A percentile compares a stretch with the other conserved stretches of the same genome.
Conservation (phyloP, 495 filamentous ascomycete species). For the Cercophora samala region DNA sequence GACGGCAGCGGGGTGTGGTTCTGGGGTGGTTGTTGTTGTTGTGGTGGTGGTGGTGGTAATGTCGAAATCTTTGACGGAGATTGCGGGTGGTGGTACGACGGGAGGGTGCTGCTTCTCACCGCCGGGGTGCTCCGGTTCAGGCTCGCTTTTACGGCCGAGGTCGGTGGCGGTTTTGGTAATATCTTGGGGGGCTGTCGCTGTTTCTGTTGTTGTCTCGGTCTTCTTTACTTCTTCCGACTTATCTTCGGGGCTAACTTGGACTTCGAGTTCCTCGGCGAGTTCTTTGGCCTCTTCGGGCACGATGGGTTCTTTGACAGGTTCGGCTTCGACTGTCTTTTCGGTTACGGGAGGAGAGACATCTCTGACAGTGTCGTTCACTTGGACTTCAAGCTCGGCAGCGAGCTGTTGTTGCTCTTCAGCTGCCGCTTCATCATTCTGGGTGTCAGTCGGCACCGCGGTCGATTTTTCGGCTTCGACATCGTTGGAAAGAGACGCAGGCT, state of each 20-base stretch:
- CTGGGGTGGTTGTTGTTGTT: neutral
- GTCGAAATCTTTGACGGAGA: constrained; percentile 6
- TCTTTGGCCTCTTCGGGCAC: neutral
- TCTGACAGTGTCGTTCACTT: neutral
- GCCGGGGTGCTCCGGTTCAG: constrained; percentile 1
- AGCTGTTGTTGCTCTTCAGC: constrained; percentile 3
- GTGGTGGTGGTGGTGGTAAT: neutral
- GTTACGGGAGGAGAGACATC: constrained; percentile 3
- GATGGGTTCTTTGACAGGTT: constrained; percentile 9
- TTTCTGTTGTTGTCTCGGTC: neutral
- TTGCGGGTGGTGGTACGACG: constrained; percentile 12
- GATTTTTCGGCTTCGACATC: constrained; percentile 2
- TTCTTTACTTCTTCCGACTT: constrained; percentile 1
- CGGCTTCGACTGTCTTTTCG: neutral
- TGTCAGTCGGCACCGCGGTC: neutral
- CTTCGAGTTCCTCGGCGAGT: constrained; percentile 5
- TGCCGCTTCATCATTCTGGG: neutral
- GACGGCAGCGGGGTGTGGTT: neutral
- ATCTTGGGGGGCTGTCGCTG: neutral
- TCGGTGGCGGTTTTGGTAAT: neutral
- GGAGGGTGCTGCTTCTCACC: neutral
- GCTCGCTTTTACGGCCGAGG: constrained; percentile 4
- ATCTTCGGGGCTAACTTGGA: neutral
- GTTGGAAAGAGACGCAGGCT: neutral
- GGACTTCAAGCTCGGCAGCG: constrained; percentile 6